Percentiles rank a stretch among this genome's conserved stretches.
Conservation (phyloP, 306 rosid species). For the Dryas drummondii region DNA sequence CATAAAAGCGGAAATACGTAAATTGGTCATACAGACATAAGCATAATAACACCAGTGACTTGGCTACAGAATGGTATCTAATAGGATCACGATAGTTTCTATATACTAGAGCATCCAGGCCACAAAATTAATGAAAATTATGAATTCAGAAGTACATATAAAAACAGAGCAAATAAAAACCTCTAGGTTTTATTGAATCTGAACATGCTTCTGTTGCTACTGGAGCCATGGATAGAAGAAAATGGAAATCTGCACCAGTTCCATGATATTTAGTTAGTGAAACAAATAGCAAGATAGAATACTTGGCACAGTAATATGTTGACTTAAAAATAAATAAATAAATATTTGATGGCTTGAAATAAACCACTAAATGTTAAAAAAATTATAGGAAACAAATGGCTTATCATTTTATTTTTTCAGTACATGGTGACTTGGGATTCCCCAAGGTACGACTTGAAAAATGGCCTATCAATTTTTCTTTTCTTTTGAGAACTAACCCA, state of each 20-base stretch:
- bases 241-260: constrained; percentile 40
- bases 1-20: background rate
- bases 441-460: too few relatives aligned
- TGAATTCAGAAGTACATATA: background rate
- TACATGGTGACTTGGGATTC: too few relatives aligned
- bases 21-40: background rate
- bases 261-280: background rate
- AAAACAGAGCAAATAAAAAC: constrained; percentile 36
- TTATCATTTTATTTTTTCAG: background rate
- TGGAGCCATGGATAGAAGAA: constrained; percentile 58
- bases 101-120: background rate
- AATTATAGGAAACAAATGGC: background rate
- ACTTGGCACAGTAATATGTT: background rate
- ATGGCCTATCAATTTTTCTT: too few relatives aligned
- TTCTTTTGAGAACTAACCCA: too few relatives aligned
- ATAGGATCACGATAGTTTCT: background rate
- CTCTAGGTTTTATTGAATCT: constrained; percentile 73
- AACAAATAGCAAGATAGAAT: background rate
- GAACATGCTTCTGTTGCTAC: constrained; percentile 47
- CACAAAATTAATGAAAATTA: background rate
- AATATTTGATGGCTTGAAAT: background rate
- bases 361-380: background rate
- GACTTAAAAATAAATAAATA: background rate
- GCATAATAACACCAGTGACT: background rate
- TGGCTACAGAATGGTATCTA: background rate